Conservation (phyloP, 148 eudicot genomes). For the Cornus florida region DNA sequence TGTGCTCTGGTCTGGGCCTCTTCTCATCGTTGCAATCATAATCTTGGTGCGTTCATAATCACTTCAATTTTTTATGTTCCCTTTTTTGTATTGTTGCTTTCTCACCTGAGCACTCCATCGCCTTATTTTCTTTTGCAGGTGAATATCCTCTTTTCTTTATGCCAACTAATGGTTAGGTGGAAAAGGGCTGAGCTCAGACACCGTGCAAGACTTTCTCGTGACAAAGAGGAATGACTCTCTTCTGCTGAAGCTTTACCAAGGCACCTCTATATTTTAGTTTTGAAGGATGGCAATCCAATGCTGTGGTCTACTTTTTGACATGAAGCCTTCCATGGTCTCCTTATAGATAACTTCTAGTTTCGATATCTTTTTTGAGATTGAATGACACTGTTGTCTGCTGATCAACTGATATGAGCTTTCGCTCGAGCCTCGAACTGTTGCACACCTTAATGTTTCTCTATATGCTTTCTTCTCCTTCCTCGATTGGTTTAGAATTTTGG, state of each 20-base stretch:
- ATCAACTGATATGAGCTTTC: not conserved
- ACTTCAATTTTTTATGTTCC: not conserved
- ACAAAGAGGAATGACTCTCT: constrained; percentile 51
- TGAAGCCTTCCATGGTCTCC: not conserved
- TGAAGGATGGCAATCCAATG: too few species aligned
- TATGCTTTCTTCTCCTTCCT: not conserved
- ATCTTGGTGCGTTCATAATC: constrained; percentile 65
- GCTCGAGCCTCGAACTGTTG: not conserved
- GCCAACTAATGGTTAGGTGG: constrained; percentile 78
- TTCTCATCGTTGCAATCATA: constrained; percentile 70
- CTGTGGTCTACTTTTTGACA: not conserved
- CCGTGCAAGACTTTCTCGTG: constrained; percentile 72
- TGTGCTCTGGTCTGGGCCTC: constrained; percentile 92
- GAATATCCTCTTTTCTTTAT: constrained; percentile 77
- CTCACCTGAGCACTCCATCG: not conserved
- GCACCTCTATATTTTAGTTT: not conserved
- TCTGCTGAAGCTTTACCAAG: constrained; percentile 2
- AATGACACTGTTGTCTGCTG: not conserved
- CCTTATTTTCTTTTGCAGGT: constrained; percentile 45
- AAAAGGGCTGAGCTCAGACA: constrained; percentile 93
- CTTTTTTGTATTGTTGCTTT: not conserved
- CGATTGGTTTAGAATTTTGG: not conserved
- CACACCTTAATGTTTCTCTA: too few species aligned
- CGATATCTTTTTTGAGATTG: not conserved
- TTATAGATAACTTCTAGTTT: not conserved